Evolutionary conservation across 176 grass and related monocot species (phyloP).

Genomic region (Musa acuminata): DNA sequence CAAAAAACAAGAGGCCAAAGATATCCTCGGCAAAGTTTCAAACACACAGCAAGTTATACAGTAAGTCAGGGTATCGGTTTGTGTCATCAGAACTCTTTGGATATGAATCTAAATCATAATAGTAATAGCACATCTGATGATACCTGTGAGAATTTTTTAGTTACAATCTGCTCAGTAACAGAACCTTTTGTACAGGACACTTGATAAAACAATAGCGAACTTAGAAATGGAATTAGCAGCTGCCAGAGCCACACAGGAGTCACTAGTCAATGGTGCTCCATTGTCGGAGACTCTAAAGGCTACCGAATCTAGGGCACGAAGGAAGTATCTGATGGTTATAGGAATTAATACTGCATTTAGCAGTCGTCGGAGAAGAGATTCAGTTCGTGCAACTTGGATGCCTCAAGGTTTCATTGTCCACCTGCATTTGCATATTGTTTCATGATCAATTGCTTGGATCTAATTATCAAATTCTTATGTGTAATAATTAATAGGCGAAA

Average conservation of each 20-base stretch:
- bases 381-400: constrained; percentile 88
- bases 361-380: constrained; percentile 76
- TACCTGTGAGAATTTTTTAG: neutral
- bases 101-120: too few relatives aligned
- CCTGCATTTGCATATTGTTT: constrained; percentile 5
- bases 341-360: constrained; percentile 96
- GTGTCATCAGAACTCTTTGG: too few relatives aligned
- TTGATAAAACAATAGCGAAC: constrained; percentile 85
- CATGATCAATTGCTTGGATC: neutral
- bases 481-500: constrained; percentile 37
- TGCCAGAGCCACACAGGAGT: constrained; percentile 59
- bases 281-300: constrained; percentile 18
- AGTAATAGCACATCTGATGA: too few relatives aligned
- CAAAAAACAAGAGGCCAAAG: constrained; percentile 24
- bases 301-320: constrained; percentile 20
- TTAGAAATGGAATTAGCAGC: constrained; percentile 81
- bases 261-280: constrained; percentile 39
- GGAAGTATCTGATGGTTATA: constrained; percentile 75
- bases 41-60: constrained; percentile 57
- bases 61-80: constrained; percentile 27
- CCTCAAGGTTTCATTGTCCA: constrained; percentile 58
- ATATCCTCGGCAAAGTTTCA: constrained; percentile 35
- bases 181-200: constrained; percentile 30
- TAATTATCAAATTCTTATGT: constrained; percentile 4
- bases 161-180: neutral